Evolutionary conservation across 2,329 filamentous ascomycete species (phyloP).

Genomic region (Magnaporthales sp.): DNA sequence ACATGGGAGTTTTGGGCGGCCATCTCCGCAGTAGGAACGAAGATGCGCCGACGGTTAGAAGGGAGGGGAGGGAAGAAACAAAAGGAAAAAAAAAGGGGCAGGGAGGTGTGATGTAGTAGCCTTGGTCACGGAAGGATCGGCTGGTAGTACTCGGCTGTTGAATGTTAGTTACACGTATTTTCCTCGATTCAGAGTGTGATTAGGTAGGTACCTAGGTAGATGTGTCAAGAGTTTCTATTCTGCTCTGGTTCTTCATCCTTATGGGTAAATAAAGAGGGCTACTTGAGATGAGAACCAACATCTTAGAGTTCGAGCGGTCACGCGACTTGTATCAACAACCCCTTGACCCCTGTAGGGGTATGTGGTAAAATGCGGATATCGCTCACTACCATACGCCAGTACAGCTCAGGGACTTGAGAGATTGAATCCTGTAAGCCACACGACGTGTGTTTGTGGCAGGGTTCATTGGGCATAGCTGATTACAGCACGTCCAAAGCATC

Average conservation of each 20-base stretch:
- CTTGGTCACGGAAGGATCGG: neutral
- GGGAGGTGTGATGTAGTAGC: neutral
- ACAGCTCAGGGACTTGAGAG: too few relatives aligned
- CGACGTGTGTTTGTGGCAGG: too few relatives aligned
- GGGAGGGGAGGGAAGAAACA: neutral
- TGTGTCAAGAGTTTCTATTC: neutral
- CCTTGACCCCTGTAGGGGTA: too few relatives aligned
- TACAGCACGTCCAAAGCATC: neutral
- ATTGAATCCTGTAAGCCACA: too few relatives aligned
- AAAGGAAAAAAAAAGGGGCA: constrained; percentile 1
- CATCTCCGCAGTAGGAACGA: neutral
- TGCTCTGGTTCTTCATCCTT: neutral
- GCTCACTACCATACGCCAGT: too few relatives aligned
- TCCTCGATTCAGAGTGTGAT: neutral
- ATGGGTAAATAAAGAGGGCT: neutral
- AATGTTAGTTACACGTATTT: neutral
- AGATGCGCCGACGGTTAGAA: neutral
- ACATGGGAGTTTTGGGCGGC: neutral
- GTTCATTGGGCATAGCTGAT: too few relatives aligned
- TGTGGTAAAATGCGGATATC: too few relatives aligned
- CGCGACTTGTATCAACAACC: too few relatives aligned
- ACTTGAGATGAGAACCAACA: neutral
- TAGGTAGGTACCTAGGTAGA: too few relatives aligned
- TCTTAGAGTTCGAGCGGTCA: too few relatives aligned
- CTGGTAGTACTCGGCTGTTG: neutral